phyloP scores from a whole-genome alignment of 148 eudicot genomes.

The Hydrangea macrophylla region DNA sequence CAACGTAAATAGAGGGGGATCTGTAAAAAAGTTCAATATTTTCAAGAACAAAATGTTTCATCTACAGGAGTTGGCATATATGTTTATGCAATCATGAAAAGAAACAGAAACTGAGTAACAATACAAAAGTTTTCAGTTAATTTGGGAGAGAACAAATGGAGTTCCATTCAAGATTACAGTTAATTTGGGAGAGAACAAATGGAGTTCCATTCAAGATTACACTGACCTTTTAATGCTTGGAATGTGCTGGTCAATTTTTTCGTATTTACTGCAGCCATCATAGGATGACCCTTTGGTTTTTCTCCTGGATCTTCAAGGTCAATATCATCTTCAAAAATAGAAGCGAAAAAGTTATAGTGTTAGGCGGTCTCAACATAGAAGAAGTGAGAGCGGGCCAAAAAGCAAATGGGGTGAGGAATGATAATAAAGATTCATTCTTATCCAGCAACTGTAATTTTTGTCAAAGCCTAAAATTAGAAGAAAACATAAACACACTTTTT shows the following conservation, averaged over 20 bases:
- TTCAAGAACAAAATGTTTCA: neutral
- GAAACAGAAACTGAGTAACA: neutral
- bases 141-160: neutral
- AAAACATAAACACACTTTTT: neutral
- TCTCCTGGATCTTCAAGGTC: conserved; percentile 71
- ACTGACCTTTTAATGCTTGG: conserved; percentile 75
- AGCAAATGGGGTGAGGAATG: neutral
- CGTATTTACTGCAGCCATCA: conserved; percentile 67
- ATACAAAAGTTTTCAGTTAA: neutral
- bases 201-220: neutral
- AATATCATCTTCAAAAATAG: conserved; percentile 64
- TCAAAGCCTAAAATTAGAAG: neutral
- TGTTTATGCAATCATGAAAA: neutral
- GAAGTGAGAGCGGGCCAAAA: neutral
- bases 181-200: neutral
- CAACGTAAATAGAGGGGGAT: too few species aligned
- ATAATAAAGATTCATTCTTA: neutral
- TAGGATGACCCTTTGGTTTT: conserved; percentile 63
- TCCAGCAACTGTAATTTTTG: neutral
- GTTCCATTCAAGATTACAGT: neutral
- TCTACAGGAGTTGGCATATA: neutral
- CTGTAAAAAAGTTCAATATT: too few species aligned
- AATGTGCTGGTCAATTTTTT: conserved; percentile 80
- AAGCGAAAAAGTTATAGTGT: conserved; percentile 1
- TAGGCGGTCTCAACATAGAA: neutral